These are phyloP conservation scores for Capsicum rhomboideum DNA, from an alignment of 257 asterid genomes.

Conservation along the genomic window DNA sequence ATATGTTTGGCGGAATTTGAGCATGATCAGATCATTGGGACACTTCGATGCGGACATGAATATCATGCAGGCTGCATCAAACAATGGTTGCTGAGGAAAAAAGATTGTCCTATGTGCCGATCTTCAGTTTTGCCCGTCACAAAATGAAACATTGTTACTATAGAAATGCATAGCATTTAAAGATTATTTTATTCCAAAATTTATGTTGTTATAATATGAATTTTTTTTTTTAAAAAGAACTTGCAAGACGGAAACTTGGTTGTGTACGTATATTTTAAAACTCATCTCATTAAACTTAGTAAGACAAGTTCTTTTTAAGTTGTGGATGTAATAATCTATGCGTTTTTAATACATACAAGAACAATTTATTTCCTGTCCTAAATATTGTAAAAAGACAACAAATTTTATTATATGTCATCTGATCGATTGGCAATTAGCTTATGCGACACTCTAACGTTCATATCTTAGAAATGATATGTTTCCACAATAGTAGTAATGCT, in stretches of 20 bases:
- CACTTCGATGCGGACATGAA: slow-evolving; percentile 4
- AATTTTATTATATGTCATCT: no score
- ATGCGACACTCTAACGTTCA: no score
- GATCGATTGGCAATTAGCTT: no score
- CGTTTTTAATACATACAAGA: no score
- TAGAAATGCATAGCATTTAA: not conserved
- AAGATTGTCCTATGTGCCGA: slow-evolving; percentile 2
- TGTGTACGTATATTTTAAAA: not conserved
- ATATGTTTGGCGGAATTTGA: not conserved
- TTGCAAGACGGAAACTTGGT: not conserved
- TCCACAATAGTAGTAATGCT: no score
- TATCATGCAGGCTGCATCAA: slow-evolving; percentile 2
- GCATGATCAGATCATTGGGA: not conserved
- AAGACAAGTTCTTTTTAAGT: not conserved
- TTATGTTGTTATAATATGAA: not conserved
- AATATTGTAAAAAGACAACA: no score
- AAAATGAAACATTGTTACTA: not conserved
- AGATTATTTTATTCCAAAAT: not conserved
- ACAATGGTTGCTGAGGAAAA: not conserved
- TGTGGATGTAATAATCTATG: not conserved
- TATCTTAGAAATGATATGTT: no score
- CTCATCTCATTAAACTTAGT: not conserved
- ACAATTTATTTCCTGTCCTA: no score
- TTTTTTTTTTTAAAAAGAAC: not conserved
- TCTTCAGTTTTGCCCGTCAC: no score